Conservation (phyloP, 2,329 filamentous ascomycete species). For the Furcasterigmium sp. region DNA sequence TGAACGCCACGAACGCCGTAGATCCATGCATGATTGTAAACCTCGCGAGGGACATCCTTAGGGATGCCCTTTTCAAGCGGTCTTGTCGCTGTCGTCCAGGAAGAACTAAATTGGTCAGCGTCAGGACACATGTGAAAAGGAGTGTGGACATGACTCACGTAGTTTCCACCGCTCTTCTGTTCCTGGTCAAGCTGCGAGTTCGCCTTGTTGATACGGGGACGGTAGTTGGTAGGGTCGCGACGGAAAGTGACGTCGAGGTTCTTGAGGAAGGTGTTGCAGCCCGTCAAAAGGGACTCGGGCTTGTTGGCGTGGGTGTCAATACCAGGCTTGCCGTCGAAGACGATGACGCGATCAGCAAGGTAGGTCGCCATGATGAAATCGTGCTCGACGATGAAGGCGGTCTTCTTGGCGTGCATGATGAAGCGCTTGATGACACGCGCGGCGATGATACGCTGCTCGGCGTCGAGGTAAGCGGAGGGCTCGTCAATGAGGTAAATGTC, state of each 20-base stretch:
- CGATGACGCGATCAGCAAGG: constrained; percentile 88
- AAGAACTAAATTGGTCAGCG: constrained; percentile 75
- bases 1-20: constrained; percentile 48
- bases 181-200: constrained; percentile 96
- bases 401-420: constrained; percentile 99
- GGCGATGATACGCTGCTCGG: constrained; percentile 97
- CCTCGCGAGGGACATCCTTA: constrained; percentile 23
- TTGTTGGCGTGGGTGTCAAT: constrained; percentile 81
- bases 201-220: constrained; percentile 97
- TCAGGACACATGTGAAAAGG: constrained; percentile 10
- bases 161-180: constrained; percentile 91
- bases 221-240: constrained; percentile 91
- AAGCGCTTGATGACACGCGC: constrained; percentile 98
- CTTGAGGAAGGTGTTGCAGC: constrained; percentile 95
- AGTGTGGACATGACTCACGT: constrained; percentile 49
- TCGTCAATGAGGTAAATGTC: constrained; percentile 99
- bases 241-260: constrained; percentile 98
- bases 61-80: constrained; percentile 52
- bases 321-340: constrained; percentile 93
- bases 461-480: constrained; percentile 95
- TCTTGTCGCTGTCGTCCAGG: constrained; percentile 69
- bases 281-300: constrained; percentile 87
- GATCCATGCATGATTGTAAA: constrained; percentile 29
- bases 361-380: constrained; percentile 94
- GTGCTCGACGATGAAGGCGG: constrained; percentile 98